Evolutionary conservation across 306 rosid genomes (phyloP).

Genomic region (Dryas alaskensis): DNA sequence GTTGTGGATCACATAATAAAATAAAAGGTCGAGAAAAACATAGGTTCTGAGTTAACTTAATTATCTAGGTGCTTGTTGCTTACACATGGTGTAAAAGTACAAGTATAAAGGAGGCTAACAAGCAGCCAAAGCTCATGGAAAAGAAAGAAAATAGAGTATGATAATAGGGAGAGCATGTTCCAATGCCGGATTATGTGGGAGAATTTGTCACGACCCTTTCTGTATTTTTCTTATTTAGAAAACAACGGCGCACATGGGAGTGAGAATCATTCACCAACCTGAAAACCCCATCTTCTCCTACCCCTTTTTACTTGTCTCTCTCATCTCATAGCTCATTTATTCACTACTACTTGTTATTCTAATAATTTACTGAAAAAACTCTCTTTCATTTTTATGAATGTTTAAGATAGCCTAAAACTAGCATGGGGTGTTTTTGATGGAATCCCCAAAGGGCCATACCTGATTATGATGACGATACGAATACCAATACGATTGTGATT

Average conservation of each 20-base stretch:
- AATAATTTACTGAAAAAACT: not conserved
- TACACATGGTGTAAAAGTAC: not conserved
- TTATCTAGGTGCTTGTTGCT: not conserved
- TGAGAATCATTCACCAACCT: slow-evolving; percentile 55
- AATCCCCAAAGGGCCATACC: slow-evolving; percentile 25
- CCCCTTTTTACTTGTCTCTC: slow-evolving; percentile 6
- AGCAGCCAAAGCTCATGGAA: not conserved
- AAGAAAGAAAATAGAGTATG: not conserved
- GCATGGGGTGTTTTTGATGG: slow-evolving; percentile 27
- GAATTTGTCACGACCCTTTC: slow-evolving; percentile 33
- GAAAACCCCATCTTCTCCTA: slow-evolving; percentile 37
- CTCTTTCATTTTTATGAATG: not conserved
- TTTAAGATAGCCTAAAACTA: not conserved
- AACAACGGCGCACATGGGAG: slow-evolving; percentile 54
- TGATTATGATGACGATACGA: slow-evolving; percentile 15
- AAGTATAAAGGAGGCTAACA: not conserved
- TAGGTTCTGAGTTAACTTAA: slow-evolving; percentile 12
- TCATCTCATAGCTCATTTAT: no score
- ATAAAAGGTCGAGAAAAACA: slow-evolving; percentile 12
- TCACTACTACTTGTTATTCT: not conserved
- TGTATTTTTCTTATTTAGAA: slow-evolving; percentile 24
- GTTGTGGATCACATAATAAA: not conserved
- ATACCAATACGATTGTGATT: not conserved
- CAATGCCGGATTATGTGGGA: slow-evolving; percentile 53
- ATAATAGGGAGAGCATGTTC: slow-evolving; percentile 37